Percentiles rank a stretch among this genome's conserved stretches.
phyloP scores from a whole-genome alignment of 192 early-diverging fungal species.

The Jimgerdemannia flammicorona region DNA sequence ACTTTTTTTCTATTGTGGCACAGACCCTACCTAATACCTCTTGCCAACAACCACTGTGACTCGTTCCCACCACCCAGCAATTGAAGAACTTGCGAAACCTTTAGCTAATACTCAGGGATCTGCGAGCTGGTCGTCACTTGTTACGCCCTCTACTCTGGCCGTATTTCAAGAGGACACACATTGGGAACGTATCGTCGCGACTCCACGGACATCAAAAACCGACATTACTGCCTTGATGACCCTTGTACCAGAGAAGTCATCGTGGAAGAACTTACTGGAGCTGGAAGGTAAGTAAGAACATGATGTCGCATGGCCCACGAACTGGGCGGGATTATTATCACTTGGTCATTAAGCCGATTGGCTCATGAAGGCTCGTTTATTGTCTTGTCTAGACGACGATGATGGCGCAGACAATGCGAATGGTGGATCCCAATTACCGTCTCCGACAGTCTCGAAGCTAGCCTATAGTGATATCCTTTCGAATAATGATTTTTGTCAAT shows the following conservation, averaged over 20 bases:
- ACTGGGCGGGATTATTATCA: neutral
- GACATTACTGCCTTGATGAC: constrained; percentile 8
- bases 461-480: neutral
- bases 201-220: neutral
- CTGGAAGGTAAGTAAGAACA: neutral
- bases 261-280: constrained; percentile 16
- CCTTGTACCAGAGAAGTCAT: constrained; percentile 15
- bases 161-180: constrained; percentile 44
- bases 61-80: constrained; percentile 7
- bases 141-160: constrained; percentile 38
- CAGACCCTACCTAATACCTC: neutral
- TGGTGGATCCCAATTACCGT: constrained; percentile 5
- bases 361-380: constrained; percentile 6
- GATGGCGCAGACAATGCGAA: neutral
- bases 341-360: neutral
- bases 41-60: neutral
- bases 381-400: constrained; percentile 32
- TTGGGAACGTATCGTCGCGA: constrained; percentile 30
- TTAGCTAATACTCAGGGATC: constrained; percentile 10
- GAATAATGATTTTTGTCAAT: neutral
- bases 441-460: constrained; percentile 19
- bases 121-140: constrained; percentile 32
- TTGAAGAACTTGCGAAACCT: constrained; percentile 20
- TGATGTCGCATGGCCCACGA: too few relatives aligned
- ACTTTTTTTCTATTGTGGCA: constrained; percentile 5